Base-by-base conservation (phyloP, 768 basidiomycete species). In the Calvatia gigantea region DNA sequence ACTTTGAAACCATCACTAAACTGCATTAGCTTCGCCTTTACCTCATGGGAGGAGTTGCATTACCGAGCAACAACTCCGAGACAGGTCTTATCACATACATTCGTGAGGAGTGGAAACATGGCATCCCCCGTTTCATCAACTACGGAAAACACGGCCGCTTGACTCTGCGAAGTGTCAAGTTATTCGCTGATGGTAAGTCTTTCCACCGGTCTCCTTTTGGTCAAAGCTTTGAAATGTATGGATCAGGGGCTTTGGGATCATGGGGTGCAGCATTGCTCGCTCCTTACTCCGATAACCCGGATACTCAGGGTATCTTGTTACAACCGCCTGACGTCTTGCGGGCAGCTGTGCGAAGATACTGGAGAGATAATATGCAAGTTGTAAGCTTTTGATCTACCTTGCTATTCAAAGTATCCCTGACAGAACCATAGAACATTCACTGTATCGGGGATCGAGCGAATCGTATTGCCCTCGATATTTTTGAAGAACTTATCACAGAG, bases 371-470 rank as follows among this genome's bases (percentile, higher is more conserved):
- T 0, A 92, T 90, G 85, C 90, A 94, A 72, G 87, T 93, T 53
- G 94, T 95, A 64, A 58, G 88, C 43, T 23, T 52, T 45, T 49
- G 45, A 14, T 54, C 38, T 32, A 3, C 12, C 3, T 23, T 21
- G 28, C n/a, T 15, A 5, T n/a, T 25, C 29, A 17, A 19, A 27
- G 12, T 44, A n/a, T n/a, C 23, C 51, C 35, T 29, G 2, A 29
- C n/a, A 32, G 14, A 9, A n/a, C 9, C 6, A 15, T 49, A 97
- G 94, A 94, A 93, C 58, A 83, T 93, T 14, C 91, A 94, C 61
- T 89, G 87, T 55, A 93, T 92, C 8, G 91, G 91, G 1, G 96
- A 98, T 64, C 83, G 85, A 41, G 94, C 93, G 29, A 97, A 96
- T 64, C 78, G 86, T 29, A 74, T 87, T 28, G 82, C 93, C 1